Evolutionary conservation across 2,329 filamentous ascomycete species (phyloP).

Genomic region (Fusarium udum): DNA sequence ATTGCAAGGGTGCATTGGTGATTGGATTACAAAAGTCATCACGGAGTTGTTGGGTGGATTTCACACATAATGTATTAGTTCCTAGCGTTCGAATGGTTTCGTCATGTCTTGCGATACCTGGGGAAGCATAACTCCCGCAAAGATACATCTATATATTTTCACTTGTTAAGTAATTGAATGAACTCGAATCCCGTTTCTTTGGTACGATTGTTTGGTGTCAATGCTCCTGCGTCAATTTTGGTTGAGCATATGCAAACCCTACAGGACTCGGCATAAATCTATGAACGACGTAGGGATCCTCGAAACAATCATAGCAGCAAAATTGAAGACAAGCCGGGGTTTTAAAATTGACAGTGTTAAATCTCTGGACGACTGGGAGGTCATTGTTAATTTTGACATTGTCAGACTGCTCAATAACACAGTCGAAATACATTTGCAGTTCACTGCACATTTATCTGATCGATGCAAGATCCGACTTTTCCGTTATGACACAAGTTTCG

Average conservation of each 20-base stretch:
- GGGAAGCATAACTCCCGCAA: conserved; percentile 5
- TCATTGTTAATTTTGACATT: neutral
- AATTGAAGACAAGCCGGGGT: neutral
- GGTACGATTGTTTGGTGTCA: neutral
- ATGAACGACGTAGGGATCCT: no score
- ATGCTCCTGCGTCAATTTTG: neutral
- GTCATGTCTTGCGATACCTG: conserved; percentile 22
- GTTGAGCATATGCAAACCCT: neutral
- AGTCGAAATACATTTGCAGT: neutral
- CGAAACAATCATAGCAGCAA: neutral
- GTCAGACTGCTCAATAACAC: neutral
- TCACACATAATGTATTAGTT: conserved; percentile 36
- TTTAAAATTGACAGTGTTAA: neutral
- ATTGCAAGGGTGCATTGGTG: conserved; percentile 35
- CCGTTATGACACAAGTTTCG: neutral
- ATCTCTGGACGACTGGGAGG: neutral
- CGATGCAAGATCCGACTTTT: neutral
- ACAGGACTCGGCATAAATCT: neutral
- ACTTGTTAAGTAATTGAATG: neutral
- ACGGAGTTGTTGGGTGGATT: conserved; percentile 37
- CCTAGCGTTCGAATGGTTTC: conserved; percentile 38
- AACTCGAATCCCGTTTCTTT: neutral
- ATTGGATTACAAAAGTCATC: conserved; percentile 41
- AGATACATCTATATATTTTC: conserved; percentile 27
- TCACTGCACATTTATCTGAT: neutral